Base-by-base conservation (phyloP, 169 alveolate species). In the Neospora caninum region DNA sequence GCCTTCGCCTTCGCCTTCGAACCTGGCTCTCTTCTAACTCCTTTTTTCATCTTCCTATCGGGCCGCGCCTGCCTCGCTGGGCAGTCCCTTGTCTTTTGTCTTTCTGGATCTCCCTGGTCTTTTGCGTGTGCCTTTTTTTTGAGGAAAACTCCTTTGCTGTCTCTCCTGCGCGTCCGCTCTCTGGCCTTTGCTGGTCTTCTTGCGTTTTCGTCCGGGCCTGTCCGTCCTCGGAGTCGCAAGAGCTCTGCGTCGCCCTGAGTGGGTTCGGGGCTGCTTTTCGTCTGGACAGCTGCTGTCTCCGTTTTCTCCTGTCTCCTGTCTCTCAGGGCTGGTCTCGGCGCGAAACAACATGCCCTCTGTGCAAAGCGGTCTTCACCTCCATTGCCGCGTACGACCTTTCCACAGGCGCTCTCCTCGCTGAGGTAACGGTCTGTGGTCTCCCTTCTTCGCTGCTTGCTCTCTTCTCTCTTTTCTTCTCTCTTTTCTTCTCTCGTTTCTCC, bases 311-410 rank as follows among this genome's bases (percentile, higher is more conserved):
- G 69, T 41, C 36, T 41, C 18, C 18, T 29, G 22, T 25, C 39
- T 31, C 39, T 20, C 91, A 94, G 96, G 93, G 83, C 31, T 94
- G 96, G 96, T 86, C 96, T 36, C 94, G 88, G 53, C 53, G 91
- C 36, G 96, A 94, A 80, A 94, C 96, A 41, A 39, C 94, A 25
- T 94, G 96, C 86, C 96, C 96, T 25, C 94, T 88, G 27, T 94
- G 96, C 87, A 94, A 94, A 54, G 91, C 88, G 18, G 91, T 94
- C 34, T 94, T 94, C 87, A 69, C 94, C 34, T 53, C 38, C 73
- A 94, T 94, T 36, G 94, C 94, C 42, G 93, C 92, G 0, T 94
- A 94, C 93, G 86, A 94, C 67, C 83, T 70, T 69, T 42, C 43
- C 91, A 88, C 94, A 29, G 91, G 96, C 45, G 91, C 31, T 31